Evolutionary conservation across 306 rosid species (phyloP), one percentile per base, ranked within the genome.

Genomic region (Lotus japonicus): DNA sequence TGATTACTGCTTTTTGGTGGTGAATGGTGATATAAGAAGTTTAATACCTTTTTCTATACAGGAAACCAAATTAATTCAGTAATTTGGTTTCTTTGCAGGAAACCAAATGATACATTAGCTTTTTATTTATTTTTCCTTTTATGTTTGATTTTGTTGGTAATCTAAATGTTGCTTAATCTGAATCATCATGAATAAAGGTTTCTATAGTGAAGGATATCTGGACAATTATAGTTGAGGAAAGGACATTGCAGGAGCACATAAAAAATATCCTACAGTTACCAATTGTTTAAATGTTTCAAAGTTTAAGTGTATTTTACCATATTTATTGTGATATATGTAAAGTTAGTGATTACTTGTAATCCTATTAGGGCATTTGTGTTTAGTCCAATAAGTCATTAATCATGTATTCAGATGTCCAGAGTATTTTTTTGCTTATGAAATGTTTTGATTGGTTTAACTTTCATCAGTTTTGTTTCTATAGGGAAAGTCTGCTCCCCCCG

Each of bases 401-500:
- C 19, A 65, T 65, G 57, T 49, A 64, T 58, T 58, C 59, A 50
- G 17, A 66, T 58, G 13, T 14, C 50, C 12, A 12, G 44, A 11
- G 52, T 36, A 33, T 66, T 39, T 72, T 58, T 21, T 19, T 72
- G n/a, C 21, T 36, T 19, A 15, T 54, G 44, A 26, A 52, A 35
- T 5, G 38, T 19, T 38, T 11, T 41, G 58, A 45, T 21, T 67
- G 54, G 8, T 51, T 56, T 49, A 15, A 11, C 5, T 38, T 71
- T 63, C 43, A 43, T 74, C 13, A n/a, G 7, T 21, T 58, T 46
- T 58, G 62, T 76, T 70, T 64, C 44, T 66, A 39, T 58, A 88
- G 92, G 91, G 55, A 17, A 83, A 90, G 26, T 71, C 87, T 61
- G 63, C 80, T 46, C 9, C 79, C 31, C 94, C 92, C 23, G 81